Base-by-base conservation (phyloP, 2,329 filamentous ascomycete genomes). In the Chrysoporthe puriensis region DNA sequence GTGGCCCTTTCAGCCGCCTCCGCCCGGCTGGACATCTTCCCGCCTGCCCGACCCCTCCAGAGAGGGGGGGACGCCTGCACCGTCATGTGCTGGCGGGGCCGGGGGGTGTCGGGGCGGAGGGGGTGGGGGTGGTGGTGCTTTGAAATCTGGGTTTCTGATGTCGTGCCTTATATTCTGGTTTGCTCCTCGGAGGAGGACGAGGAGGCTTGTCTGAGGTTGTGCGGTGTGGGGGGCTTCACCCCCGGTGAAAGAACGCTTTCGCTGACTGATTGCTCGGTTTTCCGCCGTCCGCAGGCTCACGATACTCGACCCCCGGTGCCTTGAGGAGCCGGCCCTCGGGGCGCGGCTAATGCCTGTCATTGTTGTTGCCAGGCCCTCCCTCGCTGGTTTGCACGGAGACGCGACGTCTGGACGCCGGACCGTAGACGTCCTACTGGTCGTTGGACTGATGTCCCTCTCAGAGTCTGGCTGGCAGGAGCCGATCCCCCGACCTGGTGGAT, bases 101-200 rank as follows among this genome's bases (percentile, higher is more conserved):
- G 67, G 67, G 69, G 67, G 68, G 68, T 70, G 65, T 67, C 66
- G 50, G 65, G 71, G 69, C 64, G 72, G 70, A 67, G 71, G 70
- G 70, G 70, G 75, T 73, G 76, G 74, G 75, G 76, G 72, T 73
- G 74, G 78, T 79, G 66, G 73, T 80, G 78, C 77, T 80, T 79
- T 77, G 67, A 79, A 77, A 63, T 71, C 64, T 76, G 78, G 78
- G 77, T 77, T 78, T 78, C 77, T 78, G 77, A 78, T 72, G 72
- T 56, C 40, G 44, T 52, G 48, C 21, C 62, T 56, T 14, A 2
- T 26, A 26, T 26, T 26, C 26, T 26, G 26, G 2, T 26, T 26
- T 26, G 26, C 26, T 26, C 26, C 26, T 26, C 26, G 36, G 36
- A 9, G n/a, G n/a, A 50, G 56, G 36, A 18, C 16, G 56, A 58